Evolutionary conservation across 495 filamentous ascomycete genomes (phyloP), one percentile per base, ranked within the genome.

Genomic region (Talaromyces ruber): DNA sequence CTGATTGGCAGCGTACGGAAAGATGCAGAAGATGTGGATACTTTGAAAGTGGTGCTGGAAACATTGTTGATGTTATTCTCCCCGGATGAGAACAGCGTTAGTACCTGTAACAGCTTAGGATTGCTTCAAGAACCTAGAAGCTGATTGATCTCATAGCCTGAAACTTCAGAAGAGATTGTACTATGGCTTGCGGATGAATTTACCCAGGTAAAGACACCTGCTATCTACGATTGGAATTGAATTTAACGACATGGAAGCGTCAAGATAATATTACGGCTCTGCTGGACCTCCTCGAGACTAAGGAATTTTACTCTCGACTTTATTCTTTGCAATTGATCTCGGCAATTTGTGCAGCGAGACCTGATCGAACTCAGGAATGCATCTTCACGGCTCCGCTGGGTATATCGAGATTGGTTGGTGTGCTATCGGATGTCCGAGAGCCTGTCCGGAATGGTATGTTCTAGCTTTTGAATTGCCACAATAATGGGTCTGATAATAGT

Each of bases 151-250:
- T 1, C 62, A 55, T 70, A 89, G 86, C 91, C 92, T 57, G 94
- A 98, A 81, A 92, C 94, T 47, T 96, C 92, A 14, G 95, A 97
- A 62, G 94, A 98, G 71, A 95, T 98, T 69, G 90, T 91, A 28
- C 83, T 97, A 6, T 98, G 93, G 93, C 82, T 98, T 60, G 93
- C 94, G 54, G 94, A 98, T 75, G 93, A 97, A 72, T 98, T 98
- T 68, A 98, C 95, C 30, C 92, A 96, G 82, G 89, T 90, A 75
- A 61, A 79, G 64, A 47, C 25, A 25, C 50, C 43, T 52, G 47
- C 24, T 29, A 45, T 55, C 16, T 7, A 28, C 25, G 12, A 8
- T 37, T 52, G 37, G 45, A 54, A 60, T 34, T 28, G 58, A 64
- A 67, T 77, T 77, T 84, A 72, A 79, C 66, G 72, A 60, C 72